A percentile compares a stretch with the other conserved stretches of the same genome.
Evolutionary conservation across 371 early-diverging fungal species (phyloP).

Genomic region (Coemansia sp.): DNA sequence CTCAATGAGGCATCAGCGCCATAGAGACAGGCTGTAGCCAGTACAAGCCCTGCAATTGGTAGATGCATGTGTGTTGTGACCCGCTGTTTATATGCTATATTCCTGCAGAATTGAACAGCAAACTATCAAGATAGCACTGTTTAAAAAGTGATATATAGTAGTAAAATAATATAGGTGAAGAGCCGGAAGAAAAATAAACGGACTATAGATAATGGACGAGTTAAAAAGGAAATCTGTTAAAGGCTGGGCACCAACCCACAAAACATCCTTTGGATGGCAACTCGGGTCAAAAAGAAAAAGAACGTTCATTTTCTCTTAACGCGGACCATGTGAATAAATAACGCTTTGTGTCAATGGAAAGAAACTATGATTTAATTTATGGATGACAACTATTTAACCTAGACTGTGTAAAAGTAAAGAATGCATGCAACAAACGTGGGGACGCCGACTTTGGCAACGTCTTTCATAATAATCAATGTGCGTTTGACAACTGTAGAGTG

Average conservation of each 20-base stretch:
- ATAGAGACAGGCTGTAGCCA: neutral
- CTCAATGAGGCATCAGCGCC: neutral
- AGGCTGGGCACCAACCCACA: too few species aligned
- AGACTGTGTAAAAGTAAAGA: conserved; percentile 11
- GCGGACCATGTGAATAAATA: too few species aligned
- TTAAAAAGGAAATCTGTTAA: neutral
- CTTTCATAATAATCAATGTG: neutral
- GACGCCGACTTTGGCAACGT: conserved; percentile 10
- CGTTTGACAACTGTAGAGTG: neutral
- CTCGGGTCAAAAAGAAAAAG: neutral
- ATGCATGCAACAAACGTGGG: conserved; percentile 10
- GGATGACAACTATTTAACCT: neutral
- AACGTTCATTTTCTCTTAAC: too few species aligned
- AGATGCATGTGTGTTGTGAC: neutral
- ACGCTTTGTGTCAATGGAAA: too few species aligned
- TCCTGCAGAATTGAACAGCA: neutral
- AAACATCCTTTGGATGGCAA: too few species aligned
- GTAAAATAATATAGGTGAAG: neutral
- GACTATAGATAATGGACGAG: neutral
- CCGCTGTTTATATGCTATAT: too few species aligned
- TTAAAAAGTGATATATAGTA: too few species aligned
- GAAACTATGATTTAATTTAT: too few species aligned
- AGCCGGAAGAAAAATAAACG: neutral
- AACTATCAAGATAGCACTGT: too few species aligned
- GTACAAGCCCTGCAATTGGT: neutral